These are phyloP conservation scores for Backusella australiensis DNA, from an alignment of 192 early-diverging fungal genomes.

Conservation along the genomic window DNA sequence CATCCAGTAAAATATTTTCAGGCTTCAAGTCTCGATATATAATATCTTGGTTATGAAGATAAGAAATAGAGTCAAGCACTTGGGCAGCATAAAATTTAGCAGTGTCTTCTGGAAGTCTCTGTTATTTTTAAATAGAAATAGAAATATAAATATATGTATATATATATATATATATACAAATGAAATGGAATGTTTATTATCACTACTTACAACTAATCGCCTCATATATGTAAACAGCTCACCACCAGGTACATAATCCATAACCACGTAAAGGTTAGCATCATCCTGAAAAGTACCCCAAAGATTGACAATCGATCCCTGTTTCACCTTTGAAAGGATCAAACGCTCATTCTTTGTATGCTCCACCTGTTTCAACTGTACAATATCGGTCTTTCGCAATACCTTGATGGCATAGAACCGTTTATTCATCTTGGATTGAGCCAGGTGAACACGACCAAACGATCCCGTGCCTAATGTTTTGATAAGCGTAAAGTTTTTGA, in stretches of 20 bases:
- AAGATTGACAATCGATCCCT: slow-evolving; percentile 83
- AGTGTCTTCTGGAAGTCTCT: slow-evolving; percentile 71
- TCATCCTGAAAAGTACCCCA: slow-evolving; percentile 84
- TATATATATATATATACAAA: background rate
- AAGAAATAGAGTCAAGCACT: slow-evolving; percentile 73
- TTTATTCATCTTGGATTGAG: slow-evolving; percentile 65
- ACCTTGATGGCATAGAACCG: slow-evolving; percentile 93
- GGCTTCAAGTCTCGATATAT: slow-evolving; percentile 88
- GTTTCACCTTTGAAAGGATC: slow-evolving; percentile 76
- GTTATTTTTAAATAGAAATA: background rate
- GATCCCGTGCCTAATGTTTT: slow-evolving; percentile 75
- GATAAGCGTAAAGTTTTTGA: slow-evolving; percentile 5
- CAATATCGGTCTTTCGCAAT: slow-evolving; percentile 83
- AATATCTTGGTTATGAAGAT: slow-evolving; percentile 74
- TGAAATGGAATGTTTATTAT: background rate
- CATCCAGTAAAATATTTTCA: slow-evolving; percentile 67
- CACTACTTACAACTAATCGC: background rate
- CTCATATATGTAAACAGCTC: slow-evolving; percentile 83
- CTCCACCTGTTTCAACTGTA: slow-evolving; percentile 90
- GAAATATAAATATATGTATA: background rate
- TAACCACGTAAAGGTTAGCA: slow-evolving; percentile 74
- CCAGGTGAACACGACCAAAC: slow-evolving; percentile 92
- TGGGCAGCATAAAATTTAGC: slow-evolving; percentile 82
- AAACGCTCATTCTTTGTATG: slow-evolving; percentile 91
- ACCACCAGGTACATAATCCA: slow-evolving; percentile 82